Percentiles rank a stretch among this genome's conserved stretches.
Evolutionary conservation across 352 stramenopile genomes (phyloP).

Genomic region (Phytophthora nicotianae): DNA sequence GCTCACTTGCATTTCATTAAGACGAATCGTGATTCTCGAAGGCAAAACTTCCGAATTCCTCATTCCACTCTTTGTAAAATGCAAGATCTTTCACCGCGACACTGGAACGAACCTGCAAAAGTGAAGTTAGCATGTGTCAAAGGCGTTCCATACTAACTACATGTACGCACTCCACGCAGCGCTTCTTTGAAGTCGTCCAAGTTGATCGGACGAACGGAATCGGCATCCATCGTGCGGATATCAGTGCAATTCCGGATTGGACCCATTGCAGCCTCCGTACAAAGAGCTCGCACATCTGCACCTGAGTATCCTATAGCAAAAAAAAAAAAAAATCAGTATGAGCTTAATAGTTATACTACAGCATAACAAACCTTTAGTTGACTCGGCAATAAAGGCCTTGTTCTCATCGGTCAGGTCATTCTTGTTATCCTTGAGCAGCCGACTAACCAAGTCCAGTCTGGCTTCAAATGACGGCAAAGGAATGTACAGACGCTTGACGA

Average conservation of each 20-base stretch:
- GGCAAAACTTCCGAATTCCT: constrained; percentile 91
- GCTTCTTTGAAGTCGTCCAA: constrained; percentile 96
- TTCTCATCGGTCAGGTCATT: constrained; percentile 90
- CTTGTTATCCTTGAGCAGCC: constrained; percentile 93
- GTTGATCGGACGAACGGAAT: constrained; percentile 94
- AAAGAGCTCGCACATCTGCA: constrained; percentile 97
- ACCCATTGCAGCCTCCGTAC: constrained; percentile 97
- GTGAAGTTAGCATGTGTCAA: constrained; percentile 4
- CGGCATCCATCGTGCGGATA: constrained; percentile 89
- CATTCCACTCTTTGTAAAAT: constrained; percentile 94
- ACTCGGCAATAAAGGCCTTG: constrained; percentile 87
- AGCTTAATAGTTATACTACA: neutral
- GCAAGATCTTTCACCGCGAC: constrained; percentile 95
- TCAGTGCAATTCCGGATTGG: constrained; percentile 89
- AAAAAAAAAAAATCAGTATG: constrained; percentile 11
- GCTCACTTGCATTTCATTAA: constrained; percentile 24
- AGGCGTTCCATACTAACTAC: neutral
- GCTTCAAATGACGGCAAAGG: constrained; percentile 92
- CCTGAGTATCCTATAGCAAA: constrained; percentile 93
- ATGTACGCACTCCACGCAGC: constrained; percentile 69
- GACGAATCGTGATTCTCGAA: constrained; percentile 71
- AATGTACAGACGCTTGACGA: constrained; percentile 98
- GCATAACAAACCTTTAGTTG: constrained; percentile 66
- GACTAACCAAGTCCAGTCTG: constrained; percentile 88
- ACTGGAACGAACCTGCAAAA: constrained; percentile 91